phyloP scores from a whole-genome alignment of 352 stramenopile species.

The Halophytophthora batemanensis region DNA sequence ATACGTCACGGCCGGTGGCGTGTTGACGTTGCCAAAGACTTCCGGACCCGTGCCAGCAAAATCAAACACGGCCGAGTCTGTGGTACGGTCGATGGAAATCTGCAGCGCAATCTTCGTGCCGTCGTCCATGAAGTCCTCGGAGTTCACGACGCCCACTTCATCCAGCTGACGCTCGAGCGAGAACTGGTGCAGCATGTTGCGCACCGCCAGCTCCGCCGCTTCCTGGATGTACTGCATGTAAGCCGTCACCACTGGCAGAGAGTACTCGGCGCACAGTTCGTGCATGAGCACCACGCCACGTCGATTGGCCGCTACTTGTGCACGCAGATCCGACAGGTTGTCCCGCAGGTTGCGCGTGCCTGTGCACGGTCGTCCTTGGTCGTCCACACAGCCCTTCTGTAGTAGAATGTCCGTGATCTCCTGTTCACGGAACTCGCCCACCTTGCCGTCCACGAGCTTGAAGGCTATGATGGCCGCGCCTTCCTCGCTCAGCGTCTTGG shows the following conservation, averaged over 20 bases:
- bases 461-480: slow-evolving; percentile 99
- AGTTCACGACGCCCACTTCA: slow-evolving; percentile 84
- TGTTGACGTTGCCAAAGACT: slow-evolving; percentile 98
- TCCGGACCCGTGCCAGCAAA: slow-evolving; percentile 97
- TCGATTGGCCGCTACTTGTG: slow-evolving; percentile 98
- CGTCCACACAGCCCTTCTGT: slow-evolving; percentile 83
- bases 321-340: slow-evolving; percentile 97
- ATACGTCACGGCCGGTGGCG: slow-evolving; percentile 97
- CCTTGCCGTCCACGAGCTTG: slow-evolving; percentile 95
- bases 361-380: slow-evolving; percentile 79
- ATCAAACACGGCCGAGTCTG: slow-evolving; percentile 94
- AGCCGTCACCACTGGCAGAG: slow-evolving; percentile 91
- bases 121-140: slow-evolving; percentile 99
- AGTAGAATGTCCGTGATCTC: slow-evolving; percentile 96
- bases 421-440: slow-evolving; percentile 95
- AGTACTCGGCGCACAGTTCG: slow-evolving; percentile 95
- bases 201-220: slow-evolving; percentile 94
- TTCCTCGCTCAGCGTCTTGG: slow-evolving; percentile 95
- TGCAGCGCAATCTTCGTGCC: slow-evolving; percentile 95
- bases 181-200: slow-evolving; percentile 95
- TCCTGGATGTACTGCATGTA: slow-evolving; percentile 99
- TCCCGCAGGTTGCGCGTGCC: slow-evolving; percentile 97
- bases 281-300: slow-evolving; percentile 94
- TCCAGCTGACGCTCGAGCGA: slow-evolving; percentile 72
- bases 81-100: slow-evolving; percentile 93